Percentiles rank a stretch among this genome's conserved stretches.
phyloP scores from a whole-genome alignment of 225 moss, liverwort and hornwort species.

The Climacium dendroides region DNA sequence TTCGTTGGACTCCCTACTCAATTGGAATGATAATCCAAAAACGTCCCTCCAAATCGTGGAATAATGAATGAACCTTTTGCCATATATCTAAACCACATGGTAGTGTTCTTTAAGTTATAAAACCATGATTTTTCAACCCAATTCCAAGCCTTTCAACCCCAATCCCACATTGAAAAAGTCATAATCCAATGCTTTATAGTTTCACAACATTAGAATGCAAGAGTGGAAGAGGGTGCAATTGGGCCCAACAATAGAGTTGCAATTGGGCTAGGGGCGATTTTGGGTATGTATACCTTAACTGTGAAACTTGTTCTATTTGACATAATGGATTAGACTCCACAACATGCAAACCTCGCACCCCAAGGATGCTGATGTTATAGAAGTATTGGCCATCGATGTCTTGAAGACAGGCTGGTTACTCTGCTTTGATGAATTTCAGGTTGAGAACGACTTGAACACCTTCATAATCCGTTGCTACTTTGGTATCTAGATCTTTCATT shows the following conservation, averaged over 20 bases:
- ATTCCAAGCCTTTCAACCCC: not conserved
- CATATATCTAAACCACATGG: not conserved
- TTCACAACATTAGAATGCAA: not conserved
- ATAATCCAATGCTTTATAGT: not conserved
- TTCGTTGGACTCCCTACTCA: not conserved
- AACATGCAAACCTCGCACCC: slow-evolving; percentile 20
- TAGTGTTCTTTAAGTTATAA: not conserved
- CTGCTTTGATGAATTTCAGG: slow-evolving; percentile 85
- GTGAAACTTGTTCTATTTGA: not conserved
- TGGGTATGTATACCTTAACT: not conserved
- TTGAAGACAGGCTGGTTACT: slow-evolving; percentile 69
- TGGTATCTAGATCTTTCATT: not conserved
- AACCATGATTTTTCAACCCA: not conserved
- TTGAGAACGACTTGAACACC: not conserved
- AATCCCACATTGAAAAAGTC: not conserved
- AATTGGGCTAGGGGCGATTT: too few relatives aligned
- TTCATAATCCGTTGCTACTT: not conserved
- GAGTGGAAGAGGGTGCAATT: not conserved
- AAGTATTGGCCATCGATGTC: slow-evolving; percentile 40
- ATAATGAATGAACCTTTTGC: not conserved
- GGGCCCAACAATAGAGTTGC: not conserved
- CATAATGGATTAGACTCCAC: slow-evolving; percentile 12
- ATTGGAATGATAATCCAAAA: not conserved
- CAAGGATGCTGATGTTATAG: slow-evolving; percentile 41
- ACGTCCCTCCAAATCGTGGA: not conserved